Conservation (phyloP, 345 rosid species). For the Gossypium bickii region DNA sequence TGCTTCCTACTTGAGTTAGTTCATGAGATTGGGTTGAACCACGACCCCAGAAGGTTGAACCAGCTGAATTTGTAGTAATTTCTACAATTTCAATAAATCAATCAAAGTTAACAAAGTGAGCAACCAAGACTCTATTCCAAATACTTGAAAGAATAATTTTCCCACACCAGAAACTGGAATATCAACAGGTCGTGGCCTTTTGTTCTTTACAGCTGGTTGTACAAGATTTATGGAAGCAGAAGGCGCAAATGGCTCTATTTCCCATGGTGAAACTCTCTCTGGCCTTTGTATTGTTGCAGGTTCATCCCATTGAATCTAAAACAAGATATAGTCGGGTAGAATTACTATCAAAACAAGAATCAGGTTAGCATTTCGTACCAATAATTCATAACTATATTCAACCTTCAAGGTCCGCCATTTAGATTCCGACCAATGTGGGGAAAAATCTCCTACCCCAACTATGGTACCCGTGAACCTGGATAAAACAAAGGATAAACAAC, state of each 20-base stretch:
- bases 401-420: slow-evolving; percentile 79
- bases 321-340: slow-evolving; percentile 4
- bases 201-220: slow-evolving; percentile 47
- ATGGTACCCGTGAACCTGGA: slow-evolving; percentile 66
- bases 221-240: slow-evolving; percentile 32
- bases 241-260: slow-evolving; percentile 56
- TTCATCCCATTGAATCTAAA: slow-evolving; percentile 80
- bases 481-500: no score
- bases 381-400: slow-evolving; percentile 13
- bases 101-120: background rate
- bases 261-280: slow-evolving; percentile 79
- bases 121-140: background rate
- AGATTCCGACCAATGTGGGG: slow-evolving; percentile 62
- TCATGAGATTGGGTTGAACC: slow-evolving; percentile 43
- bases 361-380: slow-evolving; percentile 3
- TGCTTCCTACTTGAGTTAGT: slow-evolving; percentile 28
- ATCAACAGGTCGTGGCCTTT: slow-evolving; percentile 51
- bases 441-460: slow-evolving; percentile 56
- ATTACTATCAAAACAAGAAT: slow-evolving; percentile 22
- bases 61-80: slow-evolving; percentile 38
- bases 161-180: slow-evolving; percentile 44
- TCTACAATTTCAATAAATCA: slow-evolving; percentile 29
- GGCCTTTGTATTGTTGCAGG: slow-evolving; percentile 64
- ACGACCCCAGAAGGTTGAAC: slow-evolving; percentile 47
- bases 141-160: background rate